phyloP scores from a whole-genome alignment of 805 yeast genomes.

The Schwanniomyces pseudopolymorphus region DNA sequence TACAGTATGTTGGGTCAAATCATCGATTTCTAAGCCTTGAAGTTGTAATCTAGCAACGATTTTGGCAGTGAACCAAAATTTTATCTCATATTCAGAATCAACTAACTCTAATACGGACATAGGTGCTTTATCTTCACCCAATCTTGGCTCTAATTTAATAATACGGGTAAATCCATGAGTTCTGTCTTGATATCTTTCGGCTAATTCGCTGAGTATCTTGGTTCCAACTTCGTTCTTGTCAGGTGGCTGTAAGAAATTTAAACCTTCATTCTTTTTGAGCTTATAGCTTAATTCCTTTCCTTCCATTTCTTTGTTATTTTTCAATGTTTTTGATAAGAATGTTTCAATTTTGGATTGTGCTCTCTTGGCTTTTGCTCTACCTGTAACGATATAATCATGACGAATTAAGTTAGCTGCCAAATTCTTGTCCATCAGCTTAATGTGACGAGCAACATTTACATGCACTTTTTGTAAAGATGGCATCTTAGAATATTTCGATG shows the following conservation, averaged over 20 bases:
- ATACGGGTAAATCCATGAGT: constrained; percentile 85
- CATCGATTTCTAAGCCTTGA: constrained; percentile 53
- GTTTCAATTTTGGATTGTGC: constrained; percentile 42
- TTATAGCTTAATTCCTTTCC: constrained; percentile 12
- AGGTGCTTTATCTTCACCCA: constrained; percentile 83
- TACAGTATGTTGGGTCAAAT: constrained; percentile 55
- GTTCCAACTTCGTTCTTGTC: constrained; percentile 43
- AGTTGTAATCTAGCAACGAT: constrained; percentile 76
- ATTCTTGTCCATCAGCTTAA: constrained; percentile 45
- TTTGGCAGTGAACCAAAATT: constrained; percentile 76
- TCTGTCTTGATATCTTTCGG: constrained; percentile 61
- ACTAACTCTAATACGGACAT: constrained; percentile 87
- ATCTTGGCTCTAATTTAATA: constrained; percentile 76
- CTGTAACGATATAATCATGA: constrained; percentile 44
- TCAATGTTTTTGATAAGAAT: constrained; percentile 33
- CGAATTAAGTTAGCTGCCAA: constrained; percentile 43
- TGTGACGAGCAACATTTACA: constrained; percentile 42
- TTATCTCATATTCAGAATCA: constrained; percentile 62
- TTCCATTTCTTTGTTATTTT: constrained; percentile 20
- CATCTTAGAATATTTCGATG: constrained; percentile 17
- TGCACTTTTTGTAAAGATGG: constrained; percentile 43
- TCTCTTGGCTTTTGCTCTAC: constrained; percentile 43
- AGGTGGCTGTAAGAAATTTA: constrained; percentile 49
- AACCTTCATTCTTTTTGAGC: constrained; percentile 14
- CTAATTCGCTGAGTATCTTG: constrained; percentile 66